Base-by-base conservation (phyloP, 1,139 yeast species). In the Candida sanyaensis region DNA sequence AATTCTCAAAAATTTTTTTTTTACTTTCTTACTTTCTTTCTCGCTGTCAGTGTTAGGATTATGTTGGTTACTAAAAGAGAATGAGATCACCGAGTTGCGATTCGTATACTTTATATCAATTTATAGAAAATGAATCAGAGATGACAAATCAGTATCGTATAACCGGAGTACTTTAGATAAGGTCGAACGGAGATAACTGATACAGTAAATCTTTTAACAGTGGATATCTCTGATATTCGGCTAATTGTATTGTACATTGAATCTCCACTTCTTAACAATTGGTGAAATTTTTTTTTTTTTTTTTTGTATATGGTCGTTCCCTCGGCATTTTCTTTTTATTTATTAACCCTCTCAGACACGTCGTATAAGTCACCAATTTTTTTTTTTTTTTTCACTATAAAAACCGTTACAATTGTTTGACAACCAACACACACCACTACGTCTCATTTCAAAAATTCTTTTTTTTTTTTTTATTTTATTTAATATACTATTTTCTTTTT, bases 311-410 rank as follows among this genome's bases (percentile, higher is more conserved):
- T n/a, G n/a, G 11, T 36, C 39, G 39, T 36, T 23, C 39, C 39
- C 39, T 36, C 39, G 39, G 39, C 39, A 36, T 2, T 26, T 26
- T 6, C n/a, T n/a, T n/a, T n/a, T n/a, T n/a, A n/a, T n/a, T n/a
- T n/a, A n/a, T 6, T 26, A 4, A 26, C 28, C 6, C 28, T 6
- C 27, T 6, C 7, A 6, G 7, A 23, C 29, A 23, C 40, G 41
- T 37, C 41, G 41, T 37, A 37, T 37, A 37, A 10, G 27, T 21
- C 27, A 6, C 24, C 6, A 21, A 21, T 11, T 34, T 9, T 34
- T 34, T 26, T 26, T 28, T 29, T 24, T 41, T 37, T 31, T 40
- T 38, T 46, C 39, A 36, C 39, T 36, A 36, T 36, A 36, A 36
- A 36, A 23, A 26, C 39, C 9, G 28, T 26, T 26, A 17, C 21